Percentiles rank a stretch among this genome's conserved stretches.
Conservation (phyloP, 495 filamentous ascomycete species). For the Clavariopsis aquatica region DNA sequence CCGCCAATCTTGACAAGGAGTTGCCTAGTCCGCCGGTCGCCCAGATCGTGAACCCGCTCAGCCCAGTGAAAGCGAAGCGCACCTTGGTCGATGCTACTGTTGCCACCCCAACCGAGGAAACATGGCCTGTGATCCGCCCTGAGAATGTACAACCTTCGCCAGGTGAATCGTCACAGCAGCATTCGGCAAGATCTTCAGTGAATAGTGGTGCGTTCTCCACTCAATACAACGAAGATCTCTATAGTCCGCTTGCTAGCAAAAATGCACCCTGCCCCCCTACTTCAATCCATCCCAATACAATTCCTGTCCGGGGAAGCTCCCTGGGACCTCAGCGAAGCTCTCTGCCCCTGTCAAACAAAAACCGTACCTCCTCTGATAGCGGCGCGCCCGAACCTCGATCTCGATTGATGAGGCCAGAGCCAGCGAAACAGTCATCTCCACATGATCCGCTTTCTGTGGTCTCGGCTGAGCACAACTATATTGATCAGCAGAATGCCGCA, state of each 20-base stretch:
- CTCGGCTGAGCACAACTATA: too few species aligned
- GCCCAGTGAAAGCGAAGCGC: constrained; percentile 25
- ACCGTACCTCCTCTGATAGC: neutral
- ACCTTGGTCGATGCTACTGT: constrained; percentile 33
- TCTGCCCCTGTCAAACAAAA: constrained; percentile 2
- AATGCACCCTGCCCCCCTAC: neutral
- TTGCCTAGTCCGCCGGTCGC: constrained; percentile 30
- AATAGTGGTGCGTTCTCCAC: constrained; percentile 1
- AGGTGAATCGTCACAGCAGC: neutral
- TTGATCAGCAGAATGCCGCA: too few species aligned
- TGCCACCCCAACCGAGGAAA: constrained; percentile 19
- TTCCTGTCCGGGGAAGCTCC: neutral
- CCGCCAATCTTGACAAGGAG: constrained; percentile 19
- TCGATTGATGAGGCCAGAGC: neutral
- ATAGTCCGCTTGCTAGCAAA: constrained; percentile 16
- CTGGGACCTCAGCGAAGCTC: neutral
- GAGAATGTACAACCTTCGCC: neutral
- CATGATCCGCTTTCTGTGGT: too few species aligned
- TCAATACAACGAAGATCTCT: neutral
- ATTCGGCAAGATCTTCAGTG: too few species aligned
- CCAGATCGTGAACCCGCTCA: constrained; percentile 11
- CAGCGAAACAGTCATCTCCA: constrained; percentile 12
- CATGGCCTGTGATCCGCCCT: constrained; percentile 20
- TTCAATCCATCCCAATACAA: too few species aligned
- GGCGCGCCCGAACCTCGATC: neutral